Evolutionary conservation across 768 basidiomycete species (phyloP).

Genomic region (Rossbeevera mucosa): DNA sequence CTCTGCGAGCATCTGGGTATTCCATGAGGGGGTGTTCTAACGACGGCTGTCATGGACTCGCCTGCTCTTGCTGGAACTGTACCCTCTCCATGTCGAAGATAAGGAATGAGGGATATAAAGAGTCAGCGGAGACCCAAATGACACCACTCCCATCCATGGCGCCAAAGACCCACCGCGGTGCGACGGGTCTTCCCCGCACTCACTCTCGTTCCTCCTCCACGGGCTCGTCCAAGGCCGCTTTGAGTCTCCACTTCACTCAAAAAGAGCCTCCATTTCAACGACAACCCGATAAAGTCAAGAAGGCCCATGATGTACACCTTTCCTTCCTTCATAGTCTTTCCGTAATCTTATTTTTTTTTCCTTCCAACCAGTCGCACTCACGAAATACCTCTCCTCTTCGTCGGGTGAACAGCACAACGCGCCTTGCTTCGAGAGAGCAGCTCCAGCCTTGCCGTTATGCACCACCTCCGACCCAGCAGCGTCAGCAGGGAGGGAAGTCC

Average conservation of each 20-base stretch:
- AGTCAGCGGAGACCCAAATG: constrained; percentile 31
- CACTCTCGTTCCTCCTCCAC: constrained; percentile 62
- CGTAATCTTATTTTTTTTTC: constrained; percentile 10
- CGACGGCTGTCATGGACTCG: constrained; percentile 19
- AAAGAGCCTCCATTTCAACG: constrained; percentile 46
- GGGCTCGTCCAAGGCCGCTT: constrained; percentile 48
- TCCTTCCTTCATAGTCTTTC: constrained; percentile 4
- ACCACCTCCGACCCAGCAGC: constrained; percentile 25
- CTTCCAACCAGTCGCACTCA: constrained; percentile 10
- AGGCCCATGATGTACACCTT: constrained; percentile 28
- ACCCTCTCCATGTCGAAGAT: constrained; percentile 80
- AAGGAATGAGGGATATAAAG: constrained; percentile 20
- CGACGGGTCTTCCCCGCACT: constrained; percentile 47
- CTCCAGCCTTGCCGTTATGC: constrained; percentile 33
- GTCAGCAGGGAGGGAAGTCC: constrained; percentile 32
- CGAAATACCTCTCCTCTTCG: constrained; percentile 26
- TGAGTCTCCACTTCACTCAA: constrained; percentile 66
- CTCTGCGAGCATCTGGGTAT: constrained; percentile 83
- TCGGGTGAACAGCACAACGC: constrained; percentile 26
- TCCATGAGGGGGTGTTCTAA: constrained; percentile 1
- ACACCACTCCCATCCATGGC: constrained; percentile 37
- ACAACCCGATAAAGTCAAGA: constrained; percentile 51
- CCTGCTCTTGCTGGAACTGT: constrained; percentile 91
- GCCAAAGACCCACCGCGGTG: constrained; percentile 46
- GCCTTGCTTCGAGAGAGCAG: constrained; percentile 28